These are phyloP conservation scores for Solanum rostratum DNA, from an alignment of 257 asterid genomes.

Conservation along the genomic window DNA sequence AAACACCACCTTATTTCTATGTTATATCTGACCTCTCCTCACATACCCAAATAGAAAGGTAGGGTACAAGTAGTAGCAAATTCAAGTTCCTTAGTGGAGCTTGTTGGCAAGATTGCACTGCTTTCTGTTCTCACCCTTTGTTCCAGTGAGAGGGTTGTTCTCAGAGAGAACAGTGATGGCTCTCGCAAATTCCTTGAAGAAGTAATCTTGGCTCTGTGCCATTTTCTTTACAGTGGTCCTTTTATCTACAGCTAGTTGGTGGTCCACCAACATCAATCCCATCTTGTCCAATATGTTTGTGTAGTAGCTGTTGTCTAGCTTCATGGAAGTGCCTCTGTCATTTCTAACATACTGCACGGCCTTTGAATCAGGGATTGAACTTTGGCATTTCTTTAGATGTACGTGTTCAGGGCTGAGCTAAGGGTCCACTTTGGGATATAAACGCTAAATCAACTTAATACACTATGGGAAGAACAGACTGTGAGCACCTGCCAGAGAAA, in stretches of 20 bases:
- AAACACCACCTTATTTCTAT: constrained; percentile 12
- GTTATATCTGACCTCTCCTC: neutral
- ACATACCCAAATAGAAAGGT: neutral
- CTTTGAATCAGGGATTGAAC: constrained; percentile 76
- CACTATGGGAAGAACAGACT: constrained; percentile 83
- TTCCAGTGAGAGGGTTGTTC: constrained; percentile 83
- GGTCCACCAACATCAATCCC: constrained; percentile 70
- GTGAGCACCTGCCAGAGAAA: constrained; percentile 50
- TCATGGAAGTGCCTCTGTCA: constrained; percentile 86
- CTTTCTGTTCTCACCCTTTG: constrained; percentile 69
- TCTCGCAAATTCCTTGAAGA: constrained; percentile 50
- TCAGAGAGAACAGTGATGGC: constrained; percentile 70
- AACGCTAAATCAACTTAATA: constrained; percentile 77
- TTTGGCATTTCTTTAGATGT: constrained; percentile 77
- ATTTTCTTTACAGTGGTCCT: constrained; percentile 76
- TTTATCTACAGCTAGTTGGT: constrained; percentile 60
- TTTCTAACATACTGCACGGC: constrained; percentile 89
- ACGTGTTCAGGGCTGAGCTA: constrained; percentile 64
- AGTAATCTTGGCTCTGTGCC: constrained; percentile 71
- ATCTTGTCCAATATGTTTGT: constrained; percentile 75
- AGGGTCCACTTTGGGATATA: constrained; percentile 82
- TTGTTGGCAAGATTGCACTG: constrained; percentile 74
- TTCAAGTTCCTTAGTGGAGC: constrained; percentile 10
- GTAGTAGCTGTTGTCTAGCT: constrained; percentile 75
- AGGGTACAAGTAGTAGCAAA: neutral